Evolutionary conservation across 352 stramenopile species (phyloP), one percentile per base, ranked within the genome.

Genomic region (Phytophthora pinifolia): DNA sequence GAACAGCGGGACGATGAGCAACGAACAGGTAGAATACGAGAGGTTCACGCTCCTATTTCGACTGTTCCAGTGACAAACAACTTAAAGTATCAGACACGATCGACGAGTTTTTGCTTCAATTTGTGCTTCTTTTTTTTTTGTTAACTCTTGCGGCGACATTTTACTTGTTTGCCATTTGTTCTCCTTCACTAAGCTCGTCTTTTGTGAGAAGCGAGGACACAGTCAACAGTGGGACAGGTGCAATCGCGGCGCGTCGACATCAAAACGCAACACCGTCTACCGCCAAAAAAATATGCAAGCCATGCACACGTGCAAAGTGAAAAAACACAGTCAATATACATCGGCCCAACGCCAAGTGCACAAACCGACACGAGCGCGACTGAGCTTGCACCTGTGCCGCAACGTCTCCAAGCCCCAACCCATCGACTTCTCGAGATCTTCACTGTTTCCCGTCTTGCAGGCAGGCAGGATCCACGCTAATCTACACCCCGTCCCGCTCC

Each of bases 251-350:
- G 56, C 46, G 42, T 59, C 36, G 42, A 65, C 49, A 64, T 66
- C 51, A 57, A 67, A 57, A 67, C 57, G 58, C 62, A 64, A 67
- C 57, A 70, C 62, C 49, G 56, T 66, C 62, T 64, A 65, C 52
- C 38, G 48, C 44, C 43, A 55, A 62, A 63, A 56, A 66, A 47
- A 44, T 51, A 63, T 54, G 47, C 44, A 64, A 27, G 2, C 30
- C 45, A 65, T 65, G 47, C 47, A 59, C 37, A 67, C 32, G 58
- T 58, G 41, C 42, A 72, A 72, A 53, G 46, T 62, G 44, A 62
- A 72, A 59, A 62, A 36, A 37, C 35, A 37, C 35, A 51, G 31
- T 70, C 56, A 54, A 65, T 57, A 61, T 63, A 43, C 54, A 54
- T 57, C n/a, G 48, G 44, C 55, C 53, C 59, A 45, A 35, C 61